Conservation (phyloP, 441 rosid species). For the Gossypium aridum region DNA sequence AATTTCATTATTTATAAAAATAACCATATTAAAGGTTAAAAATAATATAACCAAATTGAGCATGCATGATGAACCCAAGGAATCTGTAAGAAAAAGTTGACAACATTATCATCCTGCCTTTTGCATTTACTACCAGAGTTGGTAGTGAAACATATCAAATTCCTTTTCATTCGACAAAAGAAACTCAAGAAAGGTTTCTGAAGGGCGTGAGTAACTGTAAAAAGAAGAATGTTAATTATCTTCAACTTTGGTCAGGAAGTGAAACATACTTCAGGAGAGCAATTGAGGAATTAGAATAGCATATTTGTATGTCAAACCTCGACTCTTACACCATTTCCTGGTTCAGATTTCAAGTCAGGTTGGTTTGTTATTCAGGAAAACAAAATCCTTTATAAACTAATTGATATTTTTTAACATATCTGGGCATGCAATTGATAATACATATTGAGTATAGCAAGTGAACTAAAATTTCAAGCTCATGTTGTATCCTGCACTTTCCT, state of each 20-base stretch:
- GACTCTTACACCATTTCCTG: background rate
- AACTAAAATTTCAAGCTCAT: background rate
- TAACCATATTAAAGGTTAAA: background rate
- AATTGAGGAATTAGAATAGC: background rate
- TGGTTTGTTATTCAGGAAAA: background rate
- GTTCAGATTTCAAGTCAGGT: background rate
- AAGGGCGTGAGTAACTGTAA: background rate
- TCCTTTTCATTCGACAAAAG: background rate
- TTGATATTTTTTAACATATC: background rate
- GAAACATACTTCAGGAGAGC: background rate
- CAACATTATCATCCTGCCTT: background rate
- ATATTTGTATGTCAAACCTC: background rate
- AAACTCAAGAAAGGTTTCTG: background rate
- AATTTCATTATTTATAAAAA: background rate
- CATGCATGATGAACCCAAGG: background rate
- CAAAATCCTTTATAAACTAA: background rate
- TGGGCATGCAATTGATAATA: background rate
- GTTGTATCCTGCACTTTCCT: background rate
- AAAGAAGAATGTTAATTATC: background rate
- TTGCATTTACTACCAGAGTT: background rate
- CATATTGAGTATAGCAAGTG: background rate
- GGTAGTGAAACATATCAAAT: background rate
- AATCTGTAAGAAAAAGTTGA: background rate
- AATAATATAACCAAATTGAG: background rate
- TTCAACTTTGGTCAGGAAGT: constrained; percentile 1